phyloP scores from a whole-genome alignment of 805 yeast species.

The Cyberlindnera americana region DNA sequence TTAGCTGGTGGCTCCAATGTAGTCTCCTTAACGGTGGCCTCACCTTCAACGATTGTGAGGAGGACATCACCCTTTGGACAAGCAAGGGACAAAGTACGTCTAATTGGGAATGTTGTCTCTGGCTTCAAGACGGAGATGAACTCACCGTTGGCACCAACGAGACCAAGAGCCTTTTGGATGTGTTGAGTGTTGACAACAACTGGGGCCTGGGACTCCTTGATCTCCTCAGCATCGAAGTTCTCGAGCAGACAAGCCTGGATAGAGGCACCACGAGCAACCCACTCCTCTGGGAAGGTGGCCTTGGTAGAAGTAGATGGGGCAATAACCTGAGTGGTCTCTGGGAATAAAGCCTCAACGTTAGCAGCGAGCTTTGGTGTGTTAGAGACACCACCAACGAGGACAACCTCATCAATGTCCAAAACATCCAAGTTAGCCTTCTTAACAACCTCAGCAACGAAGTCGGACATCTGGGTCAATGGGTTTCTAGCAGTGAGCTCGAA shows the following conservation, averaged over 20 bases:
- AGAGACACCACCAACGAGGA: conserved; percentile 91
- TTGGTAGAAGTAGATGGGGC: conserved; percentile 78
- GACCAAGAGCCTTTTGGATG: conserved; percentile 77
- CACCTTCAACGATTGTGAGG: conserved; percentile 80
- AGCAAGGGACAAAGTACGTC: conserved; percentile 64
- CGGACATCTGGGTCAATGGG: conserved; percentile 70
- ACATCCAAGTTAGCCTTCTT: conserved; percentile 80
- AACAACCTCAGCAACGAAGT: conserved; percentile 71
- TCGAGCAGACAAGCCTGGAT: conserved; percentile 87
- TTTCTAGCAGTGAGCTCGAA: conserved; percentile 83
- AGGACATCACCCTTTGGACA: conserved; percentile 59
- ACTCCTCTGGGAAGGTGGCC: conserved; percentile 84
- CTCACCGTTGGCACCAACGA: conserved; percentile 66
- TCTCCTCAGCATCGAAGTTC: conserved; percentile 78
- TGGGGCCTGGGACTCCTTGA: conserved; percentile 76
- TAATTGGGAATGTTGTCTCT: conserved; percentile 89
- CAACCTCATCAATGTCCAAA: conserved; percentile 84
- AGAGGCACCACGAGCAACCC: conserved; percentile 92
- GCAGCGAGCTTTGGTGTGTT: conserved; percentile 87
- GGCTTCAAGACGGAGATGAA: conserved; percentile 71
- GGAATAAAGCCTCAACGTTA: conserved; percentile 71
- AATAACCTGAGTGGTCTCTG: conserved; percentile 68
- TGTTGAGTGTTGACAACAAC: conserved; percentile 88
- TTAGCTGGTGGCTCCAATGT: conserved; percentile 62
- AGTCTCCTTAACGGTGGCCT: conserved; percentile 77